phyloP scores from a whole-genome alignment of 768 basidiomycete genomes.

The Pisolithus tinctorius region DNA sequence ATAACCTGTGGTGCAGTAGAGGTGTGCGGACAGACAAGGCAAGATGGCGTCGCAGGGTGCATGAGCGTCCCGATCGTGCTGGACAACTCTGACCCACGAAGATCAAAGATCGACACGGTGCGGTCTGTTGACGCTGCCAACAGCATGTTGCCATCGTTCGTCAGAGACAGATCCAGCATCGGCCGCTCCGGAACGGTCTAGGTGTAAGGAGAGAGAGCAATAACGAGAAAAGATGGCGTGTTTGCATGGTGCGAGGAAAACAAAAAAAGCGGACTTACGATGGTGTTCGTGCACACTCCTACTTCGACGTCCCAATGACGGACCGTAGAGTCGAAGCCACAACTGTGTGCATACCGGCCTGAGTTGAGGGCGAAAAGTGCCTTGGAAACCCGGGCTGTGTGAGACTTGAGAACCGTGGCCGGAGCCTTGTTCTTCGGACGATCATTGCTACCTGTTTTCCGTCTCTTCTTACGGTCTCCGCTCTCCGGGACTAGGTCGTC shows the following conservation, averaged over 20 bases:
- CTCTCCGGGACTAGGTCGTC: conserved; percentile 48
- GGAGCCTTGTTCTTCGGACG: conserved; percentile 61
- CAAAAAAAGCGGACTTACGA: conserved; percentile 40
- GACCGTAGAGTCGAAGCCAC: conserved; percentile 87
- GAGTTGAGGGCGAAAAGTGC: conserved; percentile 47
- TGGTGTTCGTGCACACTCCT: conserved; percentile 63
- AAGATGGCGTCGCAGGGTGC: conserved; percentile 65
- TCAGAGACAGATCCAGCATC: conserved; percentile 57
- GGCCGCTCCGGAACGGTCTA: conserved; percentile 70
- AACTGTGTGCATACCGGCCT: conserved; percentile 52
- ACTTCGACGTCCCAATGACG: conserved; percentile 81
- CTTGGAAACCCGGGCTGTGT: conserved; percentile 75
- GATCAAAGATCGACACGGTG: conserved; percentile 64
- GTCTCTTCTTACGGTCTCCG: conserved; percentile 49
- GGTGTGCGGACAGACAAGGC: conserved; percentile 32
- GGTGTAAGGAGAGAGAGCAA: background rate
- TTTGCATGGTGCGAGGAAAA: background rate
- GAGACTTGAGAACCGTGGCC: conserved; percentile 67
- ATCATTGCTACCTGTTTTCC: conserved; percentile 39
- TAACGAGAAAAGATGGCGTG: background rate
- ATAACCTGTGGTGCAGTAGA: conserved; percentile 45
- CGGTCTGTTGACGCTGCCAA: conserved; percentile 71
- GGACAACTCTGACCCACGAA: conserved; percentile 39
- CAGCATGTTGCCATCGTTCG: conserved; percentile 35
- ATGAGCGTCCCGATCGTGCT: conserved; percentile 38